Base-by-base conservation (phyloP, 2,329 filamentous ascomycete species). In the Venturia effusa region DNA sequence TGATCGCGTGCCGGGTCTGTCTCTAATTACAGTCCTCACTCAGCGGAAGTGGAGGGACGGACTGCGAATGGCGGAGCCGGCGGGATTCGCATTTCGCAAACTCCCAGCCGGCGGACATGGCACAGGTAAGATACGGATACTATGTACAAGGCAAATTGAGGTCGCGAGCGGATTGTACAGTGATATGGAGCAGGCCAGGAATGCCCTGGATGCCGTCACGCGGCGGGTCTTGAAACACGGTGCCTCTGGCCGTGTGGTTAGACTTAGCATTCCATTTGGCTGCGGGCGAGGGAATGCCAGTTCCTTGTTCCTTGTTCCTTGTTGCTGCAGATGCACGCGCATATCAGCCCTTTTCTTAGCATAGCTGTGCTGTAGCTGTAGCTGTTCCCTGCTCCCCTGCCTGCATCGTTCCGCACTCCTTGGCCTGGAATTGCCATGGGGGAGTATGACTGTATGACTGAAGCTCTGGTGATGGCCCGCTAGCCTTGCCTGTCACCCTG, bases 81-180 rank as follows among this genome's bases (percentile, higher is more conserved):
- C 22, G 27, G 40, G 1, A 17, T n/a, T n/a, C 17, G 17, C 40
- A 13, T 3, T 41, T 17, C 40, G 15, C 17, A 43, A 17, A 19
- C 40, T 2, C 5, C 40, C 7, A 3, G 15, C 51, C 10, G 51
- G 51, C 27, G 15, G 30, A 34, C 1, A 34, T 30, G 2, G 27
- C 27, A 34, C n/a, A n/a, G n/a, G n/a, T n/a, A n/a, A n/a, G n/a
- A n/a, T n/a, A n/a, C n/a, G n/a, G n/a, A n/a, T n/a, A n/a, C n/a
- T n/a, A n/a, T n/a, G n/a, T n/a, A 55, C 10, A 55, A 55, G 51
- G 51, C 51, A 34, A 55, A 55, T 55, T 55, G 51, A 55, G 51
- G 19, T 55, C 27, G 51, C 51, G 34, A 32, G 48, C 48, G 10
- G 13, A 11, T 17, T 30, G 48, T 32, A 54, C 17, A 27, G 24